Base-by-base conservation (phyloP, 768 basidiomycete genomes). In the Mrakia blollopis region DNA sequence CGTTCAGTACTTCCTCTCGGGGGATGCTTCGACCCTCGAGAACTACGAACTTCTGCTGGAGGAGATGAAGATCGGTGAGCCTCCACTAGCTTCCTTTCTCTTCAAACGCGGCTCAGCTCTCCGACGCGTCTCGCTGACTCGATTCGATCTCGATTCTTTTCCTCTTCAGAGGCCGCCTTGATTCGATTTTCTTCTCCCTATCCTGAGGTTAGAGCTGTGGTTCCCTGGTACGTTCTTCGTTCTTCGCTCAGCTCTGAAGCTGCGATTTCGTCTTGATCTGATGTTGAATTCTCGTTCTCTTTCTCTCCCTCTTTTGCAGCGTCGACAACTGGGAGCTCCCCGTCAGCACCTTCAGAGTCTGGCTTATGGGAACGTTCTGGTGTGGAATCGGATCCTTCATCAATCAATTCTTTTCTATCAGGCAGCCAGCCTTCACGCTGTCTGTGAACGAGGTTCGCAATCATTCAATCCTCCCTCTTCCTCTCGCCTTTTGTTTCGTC, bases 251-350 rank as follows among this genome's bases (percentile, higher is more conserved):
- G 32, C 16, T 18, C 47, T 50, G 16, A 10, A 57, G 25, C 32
- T 37, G 25, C 57, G 57, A 57, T 6, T 25, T 57, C 57, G 57
- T n/a, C 23, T 25, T n/a, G 28, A 57, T 11, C 63, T 65, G 32
- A 35, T 18, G 14, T 9, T 28, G 32, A 23, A 3, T 25, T 5
- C 32, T 8, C 63, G 23, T 8, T 39, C 37, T 35, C 63, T 21
- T 16, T 37, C 8, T 68, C 37, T 18, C 47, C 21, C 47, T 50
- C 65, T 25, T n/a, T 32, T 14, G 3, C 65, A 68, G 65, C 82
- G 89, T 87, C 41, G 91, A 92, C 80, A 91, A 91, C 81, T 87
- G 87, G 4, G 83, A 83, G 50, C 90, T 91, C 84, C 90, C 90
- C 0, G 86, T 85, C 11, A 86, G 86, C 41, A 81, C 80, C 23